Base-by-base conservation (phyloP, 495 filamentous ascomycete species). In the Pseudoneurospora amorphoporcata region DNA sequence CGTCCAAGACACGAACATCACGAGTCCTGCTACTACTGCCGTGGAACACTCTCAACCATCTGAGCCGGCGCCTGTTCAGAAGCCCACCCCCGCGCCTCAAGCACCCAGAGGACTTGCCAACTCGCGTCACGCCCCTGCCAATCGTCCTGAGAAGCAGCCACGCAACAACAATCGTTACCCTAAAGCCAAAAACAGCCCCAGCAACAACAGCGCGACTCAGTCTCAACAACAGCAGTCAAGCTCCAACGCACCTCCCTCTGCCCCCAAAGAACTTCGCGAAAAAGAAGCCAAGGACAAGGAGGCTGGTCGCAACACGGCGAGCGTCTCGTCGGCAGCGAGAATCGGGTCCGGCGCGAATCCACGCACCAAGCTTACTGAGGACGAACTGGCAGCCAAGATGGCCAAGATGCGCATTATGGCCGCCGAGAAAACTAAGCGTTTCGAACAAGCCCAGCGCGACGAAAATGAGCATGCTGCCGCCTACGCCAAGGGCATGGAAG, bases 281-380 rank as follows among this genome's bases (percentile, higher is more conserved):
- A 71, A 45, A 14, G 68, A 69, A 42, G 16, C 43, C 37, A 42
- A 70, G 4, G 8, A 72, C 10, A 19, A 70, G n/a, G 41, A 42
- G 38, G 29, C 72, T 35, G 41, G 69, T 16, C 53, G 53, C 29
- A 83, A 82, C 73, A 84, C 81, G 4, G 74, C 77, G 35, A 73
- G 47, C 35, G 81, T 75, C 19, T 72, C 72, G 7, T 79, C 76
- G 6, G 77, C 81, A 23, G 69, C 77, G 5, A 84, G 84, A 5
- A 74, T 84, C 16, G 78, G 77, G 43, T 85, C 83, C 3, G 84
- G 84, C 70, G 84, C 79, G 7, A 85, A 84, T 77, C 84, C 84
- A 32, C 83, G 83, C 70, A 81, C 81, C 10, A 88, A 88, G 75
- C 84, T 86, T 8, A 87, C 86, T 17, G 85, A 88, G 2, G 76